phyloP scores from a whole-genome alignment of 768 basidiomycete genomes.

The Rhodotorula sphaerocarpa region DNA sequence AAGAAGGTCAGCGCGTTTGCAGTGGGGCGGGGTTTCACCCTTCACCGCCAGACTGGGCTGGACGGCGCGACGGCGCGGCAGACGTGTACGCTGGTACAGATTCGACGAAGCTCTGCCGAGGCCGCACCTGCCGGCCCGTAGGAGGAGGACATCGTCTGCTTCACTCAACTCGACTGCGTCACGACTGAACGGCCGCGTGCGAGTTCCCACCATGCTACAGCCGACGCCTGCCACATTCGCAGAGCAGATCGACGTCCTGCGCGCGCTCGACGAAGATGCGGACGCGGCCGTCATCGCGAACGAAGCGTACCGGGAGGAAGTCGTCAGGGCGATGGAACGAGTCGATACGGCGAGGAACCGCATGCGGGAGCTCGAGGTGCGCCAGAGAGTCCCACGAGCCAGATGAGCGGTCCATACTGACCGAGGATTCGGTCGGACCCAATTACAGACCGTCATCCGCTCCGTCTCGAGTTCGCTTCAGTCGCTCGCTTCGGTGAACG shows the following conservation, averaged over 20 bases:
- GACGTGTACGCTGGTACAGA: too few relatives aligned
- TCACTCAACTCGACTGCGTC: too few relatives aligned
- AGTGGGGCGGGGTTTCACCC: too few relatives aligned
- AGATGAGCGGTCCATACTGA: too few relatives aligned
- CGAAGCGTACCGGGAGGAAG: conserved; percentile 9
- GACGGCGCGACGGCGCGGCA: too few relatives aligned
- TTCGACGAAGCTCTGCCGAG: too few relatives aligned
- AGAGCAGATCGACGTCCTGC: conserved; percentile 3
- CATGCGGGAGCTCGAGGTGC: conserved; percentile 7
- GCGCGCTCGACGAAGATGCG: conserved; percentile 13
- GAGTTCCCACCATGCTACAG: neutral
- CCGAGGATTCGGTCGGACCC: neutral
- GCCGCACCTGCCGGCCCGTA: too few relatives aligned
- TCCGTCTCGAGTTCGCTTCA: neutral
- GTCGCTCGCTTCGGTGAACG: neutral
- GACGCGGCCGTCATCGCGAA: conserved; percentile 14
- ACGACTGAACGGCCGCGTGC: too few relatives aligned
- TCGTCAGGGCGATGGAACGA: conserved; percentile 2
- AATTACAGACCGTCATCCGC: neutral
- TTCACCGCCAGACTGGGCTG: too few relatives aligned
- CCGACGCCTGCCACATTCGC: neutral
- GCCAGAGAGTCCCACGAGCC: too few relatives aligned
- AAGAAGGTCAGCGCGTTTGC: too few relatives aligned
- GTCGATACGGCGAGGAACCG: conserved; percentile 10
- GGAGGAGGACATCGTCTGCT: too few relatives aligned